phyloP scores from a whole-genome alignment of 768 basidiomycete species.

The Suillus ampliporus region DNA sequence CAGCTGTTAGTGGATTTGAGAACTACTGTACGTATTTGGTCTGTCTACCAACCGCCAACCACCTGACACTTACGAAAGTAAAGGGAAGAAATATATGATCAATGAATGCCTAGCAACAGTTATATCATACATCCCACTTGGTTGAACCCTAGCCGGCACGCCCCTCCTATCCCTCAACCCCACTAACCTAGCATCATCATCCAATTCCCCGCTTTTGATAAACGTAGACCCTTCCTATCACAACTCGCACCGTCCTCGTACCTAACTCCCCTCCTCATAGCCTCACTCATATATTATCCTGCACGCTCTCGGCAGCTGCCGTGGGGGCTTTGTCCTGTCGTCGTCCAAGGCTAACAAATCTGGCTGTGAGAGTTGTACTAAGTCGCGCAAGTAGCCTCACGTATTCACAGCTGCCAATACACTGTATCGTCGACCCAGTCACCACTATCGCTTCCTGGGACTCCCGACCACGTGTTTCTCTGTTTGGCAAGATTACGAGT shows the following conservation, averaged over 20 bases:
- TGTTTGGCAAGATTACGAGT: no score
- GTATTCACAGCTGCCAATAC: no score
- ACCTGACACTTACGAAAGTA: background rate
- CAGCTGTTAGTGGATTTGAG: no score
- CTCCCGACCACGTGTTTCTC: no score
- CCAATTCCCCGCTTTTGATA: background rate
- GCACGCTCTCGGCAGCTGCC: background rate
- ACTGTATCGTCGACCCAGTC: no score
- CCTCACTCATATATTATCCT: conserved; percentile 1
- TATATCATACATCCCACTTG: background rate
- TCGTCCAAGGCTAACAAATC: background rate
- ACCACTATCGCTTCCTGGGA: no score
- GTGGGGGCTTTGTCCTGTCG: background rate
- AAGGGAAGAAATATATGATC: no score
- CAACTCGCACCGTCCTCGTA: background rate
- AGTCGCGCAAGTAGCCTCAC: conserved; percentile 2
- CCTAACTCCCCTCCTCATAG: background rate
- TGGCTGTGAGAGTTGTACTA: background rate
- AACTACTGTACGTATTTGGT: no score
- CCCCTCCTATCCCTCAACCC: conserved; percentile 4
- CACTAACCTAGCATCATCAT: conserved; percentile 5
- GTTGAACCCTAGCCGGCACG: background rate
- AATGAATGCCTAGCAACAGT: conserved; percentile 4
- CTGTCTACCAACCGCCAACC: background rate
- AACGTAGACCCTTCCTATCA: background rate